A percentile compares a stretch with the other conserved stretches of the same genome.
phyloP scores from a whole-genome alignment of 2,329 filamentous ascomycete species.

The Trichoderma pleuroti region DNA sequence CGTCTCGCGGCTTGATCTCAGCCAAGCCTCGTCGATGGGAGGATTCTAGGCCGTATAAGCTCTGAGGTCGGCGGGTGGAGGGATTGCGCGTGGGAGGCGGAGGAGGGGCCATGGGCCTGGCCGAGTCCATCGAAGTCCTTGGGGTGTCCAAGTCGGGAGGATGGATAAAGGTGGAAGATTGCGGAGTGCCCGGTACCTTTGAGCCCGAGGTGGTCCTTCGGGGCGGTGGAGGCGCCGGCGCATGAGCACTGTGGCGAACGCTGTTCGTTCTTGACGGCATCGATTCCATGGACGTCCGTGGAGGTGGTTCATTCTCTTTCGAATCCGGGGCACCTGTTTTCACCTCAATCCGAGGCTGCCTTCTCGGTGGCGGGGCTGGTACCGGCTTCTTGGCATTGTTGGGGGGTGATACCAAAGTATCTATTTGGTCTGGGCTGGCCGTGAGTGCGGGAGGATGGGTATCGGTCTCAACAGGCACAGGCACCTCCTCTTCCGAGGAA shows the following conservation, averaged over 20 bases:
- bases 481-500: neutral
- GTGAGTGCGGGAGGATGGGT: neutral
- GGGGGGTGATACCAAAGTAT: neutral
- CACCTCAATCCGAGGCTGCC: conserved; percentile 44
- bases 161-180: conserved; percentile 23
- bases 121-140: conserved; percentile 23
- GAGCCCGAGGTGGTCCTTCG: conserved; percentile 44
- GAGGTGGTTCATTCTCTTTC: conserved; percentile 38
- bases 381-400: conserved; percentile 39
- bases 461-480: neutral
- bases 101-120: conserved; percentile 34
- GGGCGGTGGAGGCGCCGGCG: conserved; percentile 54
- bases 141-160: conserved; percentile 19
- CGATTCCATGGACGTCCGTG: conserved; percentile 51
- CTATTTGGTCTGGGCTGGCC: conserved; percentile 6
- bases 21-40: conserved; percentile 28
- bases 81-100: conserved; percentile 45
- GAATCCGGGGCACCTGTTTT: conserved; percentile 26
- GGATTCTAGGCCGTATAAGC: conserved; percentile 41
- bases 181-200: conserved; percentile 29
- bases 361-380: conserved; percentile 51
- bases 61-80: conserved; percentile 44
- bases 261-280: conserved; percentile 45
- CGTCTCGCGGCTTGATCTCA: conserved; percentile 30
- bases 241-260: conserved; percentile 39